These are phyloP conservation scores for Psilocybe cubensis DNA, from an alignment of 768 basidiomycete species.

Conservation along the genomic window DNA sequence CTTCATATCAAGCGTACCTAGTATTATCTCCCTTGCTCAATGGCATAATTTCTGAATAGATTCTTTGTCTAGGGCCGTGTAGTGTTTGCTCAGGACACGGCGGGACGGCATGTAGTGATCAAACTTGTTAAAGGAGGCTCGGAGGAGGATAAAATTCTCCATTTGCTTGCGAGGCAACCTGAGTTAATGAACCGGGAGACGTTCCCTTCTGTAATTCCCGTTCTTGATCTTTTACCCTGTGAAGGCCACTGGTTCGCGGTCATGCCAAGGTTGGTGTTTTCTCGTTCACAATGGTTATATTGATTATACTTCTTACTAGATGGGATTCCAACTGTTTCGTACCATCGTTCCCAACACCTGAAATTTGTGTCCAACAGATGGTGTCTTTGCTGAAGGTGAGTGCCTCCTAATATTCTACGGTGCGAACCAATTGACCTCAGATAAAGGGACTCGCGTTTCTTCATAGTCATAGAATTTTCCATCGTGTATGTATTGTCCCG, in stretches of 20 bases:
- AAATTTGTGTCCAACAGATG: no score
- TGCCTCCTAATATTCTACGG: no score
- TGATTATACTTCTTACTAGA: background rate
- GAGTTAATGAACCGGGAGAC: background rate
- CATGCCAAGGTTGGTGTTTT: background rate
- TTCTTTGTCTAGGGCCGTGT: no score
- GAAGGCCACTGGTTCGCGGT: background rate
- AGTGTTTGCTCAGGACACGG: background rate
- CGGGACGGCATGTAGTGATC: background rate
- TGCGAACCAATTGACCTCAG: no score
- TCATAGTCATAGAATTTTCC: no score
- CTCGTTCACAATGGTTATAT: background rate
- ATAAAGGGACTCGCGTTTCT: no score
- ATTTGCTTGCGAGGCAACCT: background rate
- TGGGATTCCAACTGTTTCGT: background rate
- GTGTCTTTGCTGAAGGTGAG: no score
- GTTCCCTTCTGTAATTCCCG: background rate
- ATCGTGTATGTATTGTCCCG: no score
- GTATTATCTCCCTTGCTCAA: no score
- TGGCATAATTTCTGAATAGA: no score
- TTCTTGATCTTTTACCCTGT: background rate
- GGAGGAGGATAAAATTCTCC: conserved; percentile 1
- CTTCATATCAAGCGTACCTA: no score
- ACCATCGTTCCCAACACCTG: background rate
- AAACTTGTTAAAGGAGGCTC: background rate